Conservation (phyloP, 805 yeast species). For the Candida tallmaniae region DNA sequence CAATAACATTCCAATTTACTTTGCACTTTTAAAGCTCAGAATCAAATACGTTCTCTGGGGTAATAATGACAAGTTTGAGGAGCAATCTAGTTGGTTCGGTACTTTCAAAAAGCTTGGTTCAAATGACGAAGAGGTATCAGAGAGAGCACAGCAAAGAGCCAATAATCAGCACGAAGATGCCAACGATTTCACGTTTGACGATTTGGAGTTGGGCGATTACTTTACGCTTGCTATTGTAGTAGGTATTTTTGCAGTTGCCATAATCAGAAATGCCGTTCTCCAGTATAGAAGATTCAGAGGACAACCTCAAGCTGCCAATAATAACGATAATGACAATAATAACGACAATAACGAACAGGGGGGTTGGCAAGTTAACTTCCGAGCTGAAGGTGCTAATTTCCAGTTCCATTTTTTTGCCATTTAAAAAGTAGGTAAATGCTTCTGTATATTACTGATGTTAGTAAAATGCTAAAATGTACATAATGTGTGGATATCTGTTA, state of each 20-base stretch:
- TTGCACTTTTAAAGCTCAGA: constrained; percentile 35
- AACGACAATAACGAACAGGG: constrained; percentile 7
- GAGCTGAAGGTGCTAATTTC: constrained; percentile 23
- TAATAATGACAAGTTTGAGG: constrained; percentile 14
- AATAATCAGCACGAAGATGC: constrained; percentile 33
- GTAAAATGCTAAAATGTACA: neutral
- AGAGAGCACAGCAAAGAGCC: constrained; percentile 19
- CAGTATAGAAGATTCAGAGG: constrained; percentile 19
- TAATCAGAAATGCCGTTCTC: constrained; percentile 22
- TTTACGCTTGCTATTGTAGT: constrained; percentile 25
- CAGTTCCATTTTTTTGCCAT: constrained; percentile 34
- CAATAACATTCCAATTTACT: constrained; percentile 31
- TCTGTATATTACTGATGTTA: neutral
- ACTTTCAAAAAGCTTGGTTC: constrained; percentile 30
- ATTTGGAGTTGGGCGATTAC: constrained; percentile 31
- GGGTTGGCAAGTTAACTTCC: constrained; percentile 15
- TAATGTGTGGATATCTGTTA: constrained; percentile 1
- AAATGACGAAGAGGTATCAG: constrained; percentile 9
- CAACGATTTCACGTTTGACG: constrained; percentile 1
- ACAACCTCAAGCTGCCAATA: constrained; percentile 2
- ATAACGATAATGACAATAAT: constrained; percentile 4
- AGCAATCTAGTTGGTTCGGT: constrained; percentile 28
- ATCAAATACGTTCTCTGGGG: constrained; percentile 30
- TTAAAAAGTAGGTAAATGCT: constrained; percentile 1
- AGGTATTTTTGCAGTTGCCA: constrained; percentile 23